Percentiles rank a stretch among this genome's conserved stretches.
Conservation (phyloP, 1,284 basidiomycete species). For the Cutaneotrichosporon cavernicola region DNA sequence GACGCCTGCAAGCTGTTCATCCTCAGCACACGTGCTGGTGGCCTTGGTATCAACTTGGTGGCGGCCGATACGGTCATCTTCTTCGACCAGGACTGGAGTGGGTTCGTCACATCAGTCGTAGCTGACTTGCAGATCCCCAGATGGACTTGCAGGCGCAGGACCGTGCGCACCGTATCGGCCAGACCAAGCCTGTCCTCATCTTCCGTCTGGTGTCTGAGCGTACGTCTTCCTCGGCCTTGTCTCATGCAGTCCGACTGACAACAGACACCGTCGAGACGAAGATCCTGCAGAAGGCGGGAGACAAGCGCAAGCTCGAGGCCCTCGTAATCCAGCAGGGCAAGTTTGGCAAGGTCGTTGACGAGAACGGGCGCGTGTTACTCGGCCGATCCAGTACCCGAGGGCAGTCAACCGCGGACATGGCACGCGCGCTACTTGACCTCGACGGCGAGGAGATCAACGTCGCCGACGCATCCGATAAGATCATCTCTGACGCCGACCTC, state of each 20-base stretch:
- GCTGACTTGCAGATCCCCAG: constrained; percentile 69
- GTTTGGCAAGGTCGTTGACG: constrained; percentile 61
- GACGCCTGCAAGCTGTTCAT: constrained; percentile 79
- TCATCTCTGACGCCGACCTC: constrained; percentile 78
- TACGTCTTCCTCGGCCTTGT: constrained; percentile 7
- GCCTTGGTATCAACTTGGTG: constrained; percentile 85
- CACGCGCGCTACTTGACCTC: constrained; percentile 71
- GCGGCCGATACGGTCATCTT: constrained; percentile 94
- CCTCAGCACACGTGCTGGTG: constrained; percentile 87
- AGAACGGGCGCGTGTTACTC: constrained; percentile 59
- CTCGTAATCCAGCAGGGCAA: constrained; percentile 91
- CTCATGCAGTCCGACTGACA: not conserved
- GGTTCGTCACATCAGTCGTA: constrained; percentile 54
- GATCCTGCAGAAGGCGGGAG: constrained; percentile 82
- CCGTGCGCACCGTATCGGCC: constrained; percentile 91
- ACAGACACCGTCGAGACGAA: constrained; percentile 80
- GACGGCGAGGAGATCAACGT: constrained; percentile 87
- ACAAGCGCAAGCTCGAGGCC: constrained; percentile 86
- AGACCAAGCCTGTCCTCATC: constrained; percentile 81
- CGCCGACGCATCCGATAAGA: constrained; percentile 71
- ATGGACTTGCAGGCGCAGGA: constrained; percentile 97
- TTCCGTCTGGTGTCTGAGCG: constrained; percentile 79
- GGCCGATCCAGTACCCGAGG: constrained; percentile 32
- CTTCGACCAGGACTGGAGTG: constrained; percentile 86
- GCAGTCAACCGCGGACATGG: constrained; percentile 74